A percentile compares a stretch with the other conserved stretches of the same genome.
Conservation (phyloP, 2,329 filamentous ascomycete genomes). For the Ascochyta lentis region DNA sequence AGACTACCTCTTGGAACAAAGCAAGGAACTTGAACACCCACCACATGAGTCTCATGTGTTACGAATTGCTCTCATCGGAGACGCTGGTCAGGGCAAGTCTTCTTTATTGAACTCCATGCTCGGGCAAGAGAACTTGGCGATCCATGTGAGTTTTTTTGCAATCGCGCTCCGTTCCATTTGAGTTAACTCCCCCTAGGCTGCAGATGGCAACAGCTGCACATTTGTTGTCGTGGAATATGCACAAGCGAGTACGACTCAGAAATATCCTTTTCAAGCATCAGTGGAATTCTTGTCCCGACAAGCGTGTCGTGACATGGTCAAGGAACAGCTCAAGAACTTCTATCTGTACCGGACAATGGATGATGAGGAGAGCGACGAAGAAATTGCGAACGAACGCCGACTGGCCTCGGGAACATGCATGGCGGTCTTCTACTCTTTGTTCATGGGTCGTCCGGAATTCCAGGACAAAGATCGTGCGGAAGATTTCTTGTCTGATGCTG, state of each 20-base stretch:
- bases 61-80: constrained; percentile 22
- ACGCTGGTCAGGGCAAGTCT: constrained; percentile 29
- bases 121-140: constrained; percentile 14
- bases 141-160: constrained; percentile 15
- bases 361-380: background rate
- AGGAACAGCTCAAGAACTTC: constrained; percentile 3
- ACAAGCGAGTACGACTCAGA: background rate
- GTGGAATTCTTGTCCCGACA: constrained; percentile 1
- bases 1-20: constrained; percentile 9
- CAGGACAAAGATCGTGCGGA: constrained; percentile 10
- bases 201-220: constrained; percentile 4
- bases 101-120: constrained; percentile 23
- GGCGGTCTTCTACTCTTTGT: constrained; percentile 9
- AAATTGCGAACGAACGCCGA: background rate
- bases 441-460: constrained; percentile 18
- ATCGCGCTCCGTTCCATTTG: background rate
- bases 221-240: constrained; percentile 4
- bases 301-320: constrained; percentile 1
- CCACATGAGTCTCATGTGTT: constrained; percentile 3
- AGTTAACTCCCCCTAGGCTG: constrained; percentile 11
- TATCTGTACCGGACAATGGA: background rate
- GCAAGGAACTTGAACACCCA: background rate
- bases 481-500: constrained; percentile 6
- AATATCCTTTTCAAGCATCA: background rate
- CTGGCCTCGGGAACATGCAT: background rate